Conservation (phyloP, 768 basidiomycete species). For the Leccinum rimulosum region DNA sequence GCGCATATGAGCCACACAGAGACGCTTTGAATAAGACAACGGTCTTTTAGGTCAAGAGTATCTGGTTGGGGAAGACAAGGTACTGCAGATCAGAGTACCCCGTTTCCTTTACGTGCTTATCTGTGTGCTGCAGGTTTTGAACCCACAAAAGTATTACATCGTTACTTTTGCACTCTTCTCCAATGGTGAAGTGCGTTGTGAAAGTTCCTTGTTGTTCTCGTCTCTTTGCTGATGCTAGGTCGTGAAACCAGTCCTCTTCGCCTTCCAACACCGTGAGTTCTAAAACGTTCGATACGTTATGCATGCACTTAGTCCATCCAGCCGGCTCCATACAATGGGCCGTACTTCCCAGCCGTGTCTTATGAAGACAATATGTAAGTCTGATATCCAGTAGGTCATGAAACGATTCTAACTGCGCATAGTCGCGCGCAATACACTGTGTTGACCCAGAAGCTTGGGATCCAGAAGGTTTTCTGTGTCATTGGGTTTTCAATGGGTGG, state of each 20-base stretch:
- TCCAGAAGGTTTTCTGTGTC: slow-evolving; percentile 18
- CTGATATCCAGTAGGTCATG: background rate
- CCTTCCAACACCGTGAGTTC: slow-evolving; percentile 47
- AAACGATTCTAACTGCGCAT: background rate
- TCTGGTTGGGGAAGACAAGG: slow-evolving; percentile 53
- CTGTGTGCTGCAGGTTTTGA: slow-evolving; percentile 36
- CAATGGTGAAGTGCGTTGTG: slow-evolving; percentile 50
- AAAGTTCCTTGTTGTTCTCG: background rate
- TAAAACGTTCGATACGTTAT: background rate
- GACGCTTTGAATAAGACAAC: slow-evolving; percentile 10
- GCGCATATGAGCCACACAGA: background rate
- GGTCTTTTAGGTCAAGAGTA: slow-evolving; percentile 44
- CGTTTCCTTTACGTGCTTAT: background rate
- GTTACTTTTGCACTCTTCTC: slow-evolving; percentile 59
- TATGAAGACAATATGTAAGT: slow-evolving; percentile 58
- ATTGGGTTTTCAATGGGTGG: slow-evolving; percentile 63
- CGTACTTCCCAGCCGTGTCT: slow-evolving; percentile 56
- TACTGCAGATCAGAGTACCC: slow-evolving; percentile 8
- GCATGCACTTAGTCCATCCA: slow-evolving; percentile 16
- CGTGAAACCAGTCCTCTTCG: slow-evolving; percentile 48
- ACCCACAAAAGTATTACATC: slow-evolving; percentile 50
- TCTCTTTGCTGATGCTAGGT: background rate
- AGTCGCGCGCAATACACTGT: slow-evolving; percentile 59
- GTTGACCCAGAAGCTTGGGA: slow-evolving; percentile 34
- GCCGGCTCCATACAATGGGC: slow-evolving; percentile 57